Evolutionary conservation across 2,329 filamentous ascomycete species (phyloP), one percentile per base, ranked within the genome.

Genomic region (Curvularia sp.): DNA sequence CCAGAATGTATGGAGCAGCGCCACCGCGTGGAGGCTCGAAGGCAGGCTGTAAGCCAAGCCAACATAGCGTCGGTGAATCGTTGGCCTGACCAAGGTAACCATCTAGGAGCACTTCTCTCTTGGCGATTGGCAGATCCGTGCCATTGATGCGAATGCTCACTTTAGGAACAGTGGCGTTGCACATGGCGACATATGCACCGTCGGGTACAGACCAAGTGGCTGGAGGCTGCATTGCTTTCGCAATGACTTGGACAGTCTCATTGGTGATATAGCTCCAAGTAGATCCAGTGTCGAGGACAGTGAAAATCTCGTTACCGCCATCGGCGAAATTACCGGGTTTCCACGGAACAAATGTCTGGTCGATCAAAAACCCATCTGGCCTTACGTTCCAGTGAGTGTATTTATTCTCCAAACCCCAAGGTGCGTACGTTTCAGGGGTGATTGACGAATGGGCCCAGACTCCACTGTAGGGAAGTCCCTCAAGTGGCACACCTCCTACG

Each of bases 81-180:
- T 43, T 33, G 18, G 39, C 49, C 3, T 42, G 38, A 7, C 49
- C 49, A 5, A 43, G 38, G 8, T n/a, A 42, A 1, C 49, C 49
- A 24, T 52, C 49, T 12, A 52, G 24, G 26, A 52, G 49, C 9
- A 52, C 18, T 7, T 52, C 39, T 52, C 38, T 42, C 15, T 41
- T 42, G 49, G 4, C 22, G 39, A 31, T 42, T 6, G 49, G 49
- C 10, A 52, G 49, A 4, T 52, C 26, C 13, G 49, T 52, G 9
- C 49, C 49, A n/a, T 43, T 43, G 38, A 52, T 18, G 49, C 49
- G 49, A 26, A 52, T 33, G 26, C 38, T 42, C 5, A 52, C 26
- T 7, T 41, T 2, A 43, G 49, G 49, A 15, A 4, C 5, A 2
- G 38, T 43, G 8, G 49, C 49, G 26, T 33, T 52, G 39, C 49